Evolutionary conservation across 352 stramenopile species (phyloP).

Genomic region (Globisporangium nodosum): DNA sequence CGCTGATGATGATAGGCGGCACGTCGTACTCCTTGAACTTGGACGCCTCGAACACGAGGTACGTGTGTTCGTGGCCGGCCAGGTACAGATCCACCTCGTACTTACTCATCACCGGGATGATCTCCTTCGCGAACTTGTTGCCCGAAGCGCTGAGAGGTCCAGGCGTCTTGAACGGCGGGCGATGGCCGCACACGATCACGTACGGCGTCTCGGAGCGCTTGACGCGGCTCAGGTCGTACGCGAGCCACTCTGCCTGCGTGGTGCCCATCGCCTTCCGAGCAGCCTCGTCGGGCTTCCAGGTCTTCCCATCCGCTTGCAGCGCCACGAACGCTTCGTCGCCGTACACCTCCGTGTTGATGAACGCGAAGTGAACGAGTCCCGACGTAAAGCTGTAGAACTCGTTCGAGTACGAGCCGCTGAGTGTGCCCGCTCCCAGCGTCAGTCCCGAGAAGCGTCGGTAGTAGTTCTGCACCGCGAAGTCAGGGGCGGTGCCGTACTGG

Average conservation of each 20-base stretch:
- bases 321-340: conserved; percentile 52
- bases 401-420: conserved; percentile 58
- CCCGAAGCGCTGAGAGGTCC: conserved; percentile 23
- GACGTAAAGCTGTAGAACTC: conserved; percentile 77
- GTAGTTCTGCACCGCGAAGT: conserved; percentile 72
- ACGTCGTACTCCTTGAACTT: conserved; percentile 42
- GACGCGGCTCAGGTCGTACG: conserved; percentile 64
- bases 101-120: conserved; percentile 64
- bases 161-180: conserved; percentile 66
- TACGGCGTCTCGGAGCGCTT: conserved; percentile 55
- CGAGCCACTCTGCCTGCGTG: conserved; percentile 51
- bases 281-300: conserved; percentile 44
- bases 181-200: conserved; percentile 69
- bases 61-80: conserved; percentile 67
- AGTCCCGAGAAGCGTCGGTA: conserved; percentile 54
- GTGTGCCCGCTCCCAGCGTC: conserved; percentile 37
- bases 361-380: conserved; percentile 60
- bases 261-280: conserved; percentile 23
- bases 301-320: conserved; percentile 34
- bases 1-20: conserved; percentile 68
- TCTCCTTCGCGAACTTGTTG: conserved; percentile 61
- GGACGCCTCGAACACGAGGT: conserved; percentile 54
- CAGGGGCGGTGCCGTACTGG: conserved; percentile 41
- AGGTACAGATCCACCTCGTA: conserved; percentile 75
- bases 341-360: conserved; percentile 80